Evolutionary conservation across 805 yeast species (phyloP), one percentile per base, ranked within the genome.

Genomic region (Candida morakotiae): DNA sequence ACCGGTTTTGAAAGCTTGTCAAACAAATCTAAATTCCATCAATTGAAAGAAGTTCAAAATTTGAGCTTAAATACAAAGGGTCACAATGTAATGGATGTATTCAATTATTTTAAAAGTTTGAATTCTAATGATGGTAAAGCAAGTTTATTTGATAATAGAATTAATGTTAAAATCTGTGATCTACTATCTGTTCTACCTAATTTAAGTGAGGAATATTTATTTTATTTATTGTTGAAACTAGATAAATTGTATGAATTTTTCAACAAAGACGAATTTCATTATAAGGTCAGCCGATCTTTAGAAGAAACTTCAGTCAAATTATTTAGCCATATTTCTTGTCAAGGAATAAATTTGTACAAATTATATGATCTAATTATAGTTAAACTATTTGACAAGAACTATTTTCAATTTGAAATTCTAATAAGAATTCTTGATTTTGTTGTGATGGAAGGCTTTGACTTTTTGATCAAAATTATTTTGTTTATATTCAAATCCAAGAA

Each of bases 401-500:
- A 52, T 17, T 34, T 38, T 11, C 15, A 21, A 3, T 31, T 19
- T 14, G 21, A 32, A 3, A 35, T 39, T 24, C 34, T 43, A 21
- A 13, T 30, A 7, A 46, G 31, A 31, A 37, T 63, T 3, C 41
- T 66, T 20, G 73, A 68, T 40, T 55, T 65, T 26, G 46, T 67
- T 9, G 52, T 67, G 21, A 53, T 68, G 34, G 69, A 67, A 45
- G 73, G 73, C 5, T 55, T 60, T 37, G 66, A 61, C 39, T 59
- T 57, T 39, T 39, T 67, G 6, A 40, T 55, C 7, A 49, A 68
- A 19, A 35, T 64, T 5, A 40, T 60, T 8, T 52, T 57, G 3
- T 55, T 53, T 31, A 30, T 51, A 3, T 56, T 62, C 37, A 28
- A 38, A 4, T 37, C 39, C 6, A 46, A 51, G 17, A 24, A 43